These are phyloP conservation scores for Melanomma pulvis-pyrius DNA, from an alignment of 495 filamentous ascomycete species.

Conservation along the genomic window DNA sequence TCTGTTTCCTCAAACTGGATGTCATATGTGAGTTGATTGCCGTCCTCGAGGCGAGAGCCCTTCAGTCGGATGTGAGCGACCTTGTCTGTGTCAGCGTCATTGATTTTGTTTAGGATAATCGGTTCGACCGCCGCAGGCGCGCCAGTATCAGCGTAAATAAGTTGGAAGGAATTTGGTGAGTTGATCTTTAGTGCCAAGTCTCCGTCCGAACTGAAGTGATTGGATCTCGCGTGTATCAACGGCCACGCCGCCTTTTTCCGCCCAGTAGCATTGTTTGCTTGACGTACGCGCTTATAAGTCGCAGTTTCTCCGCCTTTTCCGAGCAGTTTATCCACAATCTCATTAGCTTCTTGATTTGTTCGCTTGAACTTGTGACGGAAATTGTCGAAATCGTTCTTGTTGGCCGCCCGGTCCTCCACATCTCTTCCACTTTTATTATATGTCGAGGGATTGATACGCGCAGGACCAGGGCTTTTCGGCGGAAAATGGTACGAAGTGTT, in stretches of 20 bases:
- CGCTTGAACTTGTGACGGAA: constrained; percentile 1
- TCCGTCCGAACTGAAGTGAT: background rate
- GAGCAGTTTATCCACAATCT: background rate
- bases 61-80: background rate
- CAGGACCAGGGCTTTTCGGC: background rate
- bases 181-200: background rate
- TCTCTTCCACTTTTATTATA: background rate
- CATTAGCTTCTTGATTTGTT: background rate
- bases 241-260: background rate
- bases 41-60: background rate
- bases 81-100: background rate
- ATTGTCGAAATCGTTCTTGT: background rate
- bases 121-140: background rate
- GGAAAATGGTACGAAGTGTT: background rate
- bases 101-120: background rate
- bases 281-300: background rate
- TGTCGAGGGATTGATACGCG: constrained; percentile 9
- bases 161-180: background rate
- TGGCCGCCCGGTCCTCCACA: background rate
- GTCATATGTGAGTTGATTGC: background rate
- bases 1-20: background rate
- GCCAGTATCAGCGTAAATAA: background rate
- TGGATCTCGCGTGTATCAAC: background rate
- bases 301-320: too few relatives aligned
- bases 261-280: background rate